Evolutionary conservation across 164 flowering plant genomes (phyloP), one percentile per base, ranked within the genome.

Genomic region (Taxillus chinensis): DNA sequence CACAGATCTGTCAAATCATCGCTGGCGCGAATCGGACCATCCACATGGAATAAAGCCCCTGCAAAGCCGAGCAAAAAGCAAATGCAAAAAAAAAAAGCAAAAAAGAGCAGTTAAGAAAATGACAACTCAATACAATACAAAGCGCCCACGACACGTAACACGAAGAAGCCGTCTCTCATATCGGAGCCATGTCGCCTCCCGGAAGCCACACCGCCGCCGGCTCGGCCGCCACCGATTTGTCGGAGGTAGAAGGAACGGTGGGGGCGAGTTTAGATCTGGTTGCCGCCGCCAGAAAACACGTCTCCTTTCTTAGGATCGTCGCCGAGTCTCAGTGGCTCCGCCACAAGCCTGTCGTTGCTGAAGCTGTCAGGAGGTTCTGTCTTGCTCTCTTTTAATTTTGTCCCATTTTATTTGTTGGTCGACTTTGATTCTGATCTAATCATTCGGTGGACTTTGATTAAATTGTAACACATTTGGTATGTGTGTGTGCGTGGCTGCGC

Each of bases 211-310:
- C 58, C 10, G 69, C 59, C 13, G 63, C n/a, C 65, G 55, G 43
- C 70, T 14, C 40, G 45, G 39, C 67, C 56, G 71, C 73, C 37
- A 68, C 83, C 60, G 82, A 74, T 54, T 45, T 80, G 0, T 80
- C 85, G 4, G 84, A 81, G 8, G 66, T 62, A 1, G 77, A 66
- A 5, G 45, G 61, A 12, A 41, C 74, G 13, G 50, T 72, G 5
- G 59, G 67, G 7, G 12, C 84, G 38, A 71, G 87, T 41, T 14
- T 88, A 7, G 96, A 93, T 83, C 80, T 93, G n/a, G 91, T 87
- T 0, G 64, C 84, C 4, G 96, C 96, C 12, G 85, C 92, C 1
- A 73, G 90, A 59, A 73, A 80, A 45, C 77, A 74, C 55, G 13
- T 90, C 41, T 74, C 64, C 39, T 82, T 93, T 62, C 69, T 93